These are phyloP conservation scores for Pythium coloratum DNA, from an alignment of 352 stramenopile genomes.

Conservation along the genomic window DNA sequence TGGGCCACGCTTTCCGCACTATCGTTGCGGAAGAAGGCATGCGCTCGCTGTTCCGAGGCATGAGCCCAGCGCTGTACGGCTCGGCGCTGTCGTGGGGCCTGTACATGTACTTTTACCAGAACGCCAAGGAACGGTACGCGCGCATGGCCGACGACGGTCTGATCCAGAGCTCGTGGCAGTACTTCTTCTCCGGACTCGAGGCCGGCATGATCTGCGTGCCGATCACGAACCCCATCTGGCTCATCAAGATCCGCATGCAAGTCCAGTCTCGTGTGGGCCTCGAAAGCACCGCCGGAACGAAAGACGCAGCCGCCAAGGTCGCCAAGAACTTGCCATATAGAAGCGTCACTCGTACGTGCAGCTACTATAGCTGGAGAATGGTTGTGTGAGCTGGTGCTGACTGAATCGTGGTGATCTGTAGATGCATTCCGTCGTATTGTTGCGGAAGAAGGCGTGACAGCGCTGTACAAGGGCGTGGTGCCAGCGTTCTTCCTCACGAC, in stretches of 20 bases:
- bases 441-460: conserved; percentile 91
- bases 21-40: conserved; percentile 88
- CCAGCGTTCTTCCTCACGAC: conserved; percentile 95
- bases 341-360: conserved; percentile 51
- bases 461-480: conserved; percentile 95
- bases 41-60: conserved; percentile 90
- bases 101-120: conserved; percentile 99
- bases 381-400: background rate
- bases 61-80: conserved; percentile 95
- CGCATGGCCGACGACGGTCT: conserved; percentile 65
- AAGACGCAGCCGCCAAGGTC: conserved; percentile 55
- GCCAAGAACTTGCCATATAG: conserved; percentile 63
- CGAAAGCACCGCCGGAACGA: conserved; percentile 42
- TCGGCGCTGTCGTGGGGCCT: conserved; percentile 96
- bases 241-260: conserved; percentile 98
- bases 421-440: conserved; percentile 95
- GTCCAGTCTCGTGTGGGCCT: conserved; percentile 63
- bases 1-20: conserved; percentile 70
- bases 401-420: conserved; percentile 12
- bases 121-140: conserved; percentile 88
- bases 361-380: background rate
- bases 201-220: conserved; percentile 91
- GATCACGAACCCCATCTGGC: conserved; percentile 98
- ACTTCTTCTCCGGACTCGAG: conserved; percentile 82
- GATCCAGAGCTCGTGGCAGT: conserved; percentile 78